These are phyloP conservation scores for Agarophyton chilense DNA, from an alignment of 23 red algal species.

Conservation along the genomic window DNA sequence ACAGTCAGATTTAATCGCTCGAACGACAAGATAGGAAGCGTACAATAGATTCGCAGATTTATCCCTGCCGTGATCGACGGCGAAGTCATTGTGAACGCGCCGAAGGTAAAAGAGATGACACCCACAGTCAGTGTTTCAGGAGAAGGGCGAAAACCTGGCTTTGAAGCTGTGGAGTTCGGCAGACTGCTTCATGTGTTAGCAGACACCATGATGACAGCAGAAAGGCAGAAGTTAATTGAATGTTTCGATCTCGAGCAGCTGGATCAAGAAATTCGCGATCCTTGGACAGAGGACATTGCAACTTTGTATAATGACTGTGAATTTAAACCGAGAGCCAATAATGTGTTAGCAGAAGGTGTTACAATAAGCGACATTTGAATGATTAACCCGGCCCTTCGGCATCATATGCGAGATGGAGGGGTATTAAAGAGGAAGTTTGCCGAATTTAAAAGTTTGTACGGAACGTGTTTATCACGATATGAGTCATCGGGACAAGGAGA, in stretches of 20 bases:
- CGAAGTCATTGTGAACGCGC: no score
- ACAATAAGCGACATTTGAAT: neutral
- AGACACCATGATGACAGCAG: neutral
- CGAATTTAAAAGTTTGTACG: conserved; percentile 15
- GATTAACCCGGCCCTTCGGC: neutral
- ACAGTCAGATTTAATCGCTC: no score
- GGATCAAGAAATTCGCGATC: no score
- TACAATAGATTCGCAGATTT: no score
- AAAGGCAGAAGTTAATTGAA: neutral
- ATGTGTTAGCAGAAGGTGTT: neutral
- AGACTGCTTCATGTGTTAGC: neutral
- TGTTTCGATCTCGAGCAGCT: neutral
- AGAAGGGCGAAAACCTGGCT: neutral
- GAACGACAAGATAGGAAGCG: no score
- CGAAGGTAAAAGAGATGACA: no score
- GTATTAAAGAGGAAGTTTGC: conserved; percentile 24
- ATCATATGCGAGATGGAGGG: neutral
- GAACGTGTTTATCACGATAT: neutral
- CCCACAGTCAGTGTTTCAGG: no score
- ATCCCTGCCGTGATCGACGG: no score
- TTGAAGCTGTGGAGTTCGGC: neutral
- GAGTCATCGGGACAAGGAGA: conserved; percentile 26
- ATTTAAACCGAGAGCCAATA: conserved; percentile 8
- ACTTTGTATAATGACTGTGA: conserved; percentile 1
- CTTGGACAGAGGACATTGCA: conserved; percentile 5